Percentiles rank a stretch among this genome's conserved stretches.
phyloP scores from a whole-genome alignment of 1,284 basidiomycete genomes.

The Cryptococcus sp. region DNA sequence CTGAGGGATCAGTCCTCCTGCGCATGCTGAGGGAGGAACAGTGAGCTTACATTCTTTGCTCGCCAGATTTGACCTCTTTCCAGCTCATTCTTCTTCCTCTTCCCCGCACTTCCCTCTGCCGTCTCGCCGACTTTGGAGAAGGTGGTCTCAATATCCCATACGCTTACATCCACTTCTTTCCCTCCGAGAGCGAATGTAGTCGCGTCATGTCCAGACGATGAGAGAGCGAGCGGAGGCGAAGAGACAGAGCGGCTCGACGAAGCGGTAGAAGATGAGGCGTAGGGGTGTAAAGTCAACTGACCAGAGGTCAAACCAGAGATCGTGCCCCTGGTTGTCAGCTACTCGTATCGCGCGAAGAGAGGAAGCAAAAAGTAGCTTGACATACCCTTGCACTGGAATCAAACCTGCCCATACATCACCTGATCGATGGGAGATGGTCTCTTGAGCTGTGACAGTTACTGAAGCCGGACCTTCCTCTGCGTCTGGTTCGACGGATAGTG shows the following conservation, averaged over 20 bases:
- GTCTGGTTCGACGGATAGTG: slow-evolving; percentile 15
- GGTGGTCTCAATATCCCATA: slow-evolving; percentile 70
- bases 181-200: slow-evolving; percentile 72
- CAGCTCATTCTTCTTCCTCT: slow-evolving; percentile 63
- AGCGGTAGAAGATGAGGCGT: background rate
- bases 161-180: slow-evolving; percentile 77
- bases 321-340: slow-evolving; percentile 16
- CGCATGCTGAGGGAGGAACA: background rate
- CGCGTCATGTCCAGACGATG: slow-evolving; percentile 51
- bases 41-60: slow-evolving; percentile 43
- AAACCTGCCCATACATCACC: slow-evolving; percentile 34
- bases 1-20: slow-evolving; percentile 43
- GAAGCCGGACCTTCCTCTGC: slow-evolving; percentile 10
- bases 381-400: slow-evolving; percentile 18
- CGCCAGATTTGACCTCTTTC: slow-evolving; percentile 56
- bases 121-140: slow-evolving; percentile 47
- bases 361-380: too few species aligned
- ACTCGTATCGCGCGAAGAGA: too few species aligned
- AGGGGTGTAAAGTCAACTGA: slow-evolving; percentile 21
- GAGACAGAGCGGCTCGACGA: slow-evolving; percentile 20
- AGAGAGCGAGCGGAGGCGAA: slow-evolving; percentile 40
- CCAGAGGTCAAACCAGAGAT: slow-evolving; percentile 42
- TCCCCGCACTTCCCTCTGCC: slow-evolving; percentile 37
- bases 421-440: slow-evolving; percentile 14
- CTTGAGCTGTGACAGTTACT: slow-evolving; percentile 19